phyloP scores from a whole-genome alignment of 306 rosid species.

The Citrullus mucosospermus region DNA sequence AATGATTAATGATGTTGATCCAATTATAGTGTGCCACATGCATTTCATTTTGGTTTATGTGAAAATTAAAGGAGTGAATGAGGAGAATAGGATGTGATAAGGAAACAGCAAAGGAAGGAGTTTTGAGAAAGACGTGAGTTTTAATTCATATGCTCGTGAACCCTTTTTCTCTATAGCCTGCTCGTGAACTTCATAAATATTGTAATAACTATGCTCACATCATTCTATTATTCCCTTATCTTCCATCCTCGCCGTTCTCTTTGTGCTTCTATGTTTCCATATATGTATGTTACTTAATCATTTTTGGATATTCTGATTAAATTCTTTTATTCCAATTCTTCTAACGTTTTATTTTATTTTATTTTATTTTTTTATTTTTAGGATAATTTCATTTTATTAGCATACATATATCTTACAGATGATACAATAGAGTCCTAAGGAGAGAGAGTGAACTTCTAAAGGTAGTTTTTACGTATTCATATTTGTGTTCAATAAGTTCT shows the following conservation, averaged over 20 bases:
- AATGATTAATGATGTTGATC: background rate
- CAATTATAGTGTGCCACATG: background rate
- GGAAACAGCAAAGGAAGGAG: background rate
- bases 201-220: background rate
- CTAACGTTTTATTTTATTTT: background rate
- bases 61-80: background rate
- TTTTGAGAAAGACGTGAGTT: background rate
- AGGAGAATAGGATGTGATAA: background rate
- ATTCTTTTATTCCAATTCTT: background rate
- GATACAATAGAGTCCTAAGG: no score
- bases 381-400: no score
- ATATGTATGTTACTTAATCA: background rate
- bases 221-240: background rate
- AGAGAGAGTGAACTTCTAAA: no score
- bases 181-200: slow-evolving; percentile 5
- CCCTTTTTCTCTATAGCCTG: background rate
- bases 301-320: background rate
- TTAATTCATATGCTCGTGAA: background rate
- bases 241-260: background rate
- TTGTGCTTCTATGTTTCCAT: background rate
- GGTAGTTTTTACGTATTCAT: no score
- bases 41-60: background rate
- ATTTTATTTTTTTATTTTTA: no score
- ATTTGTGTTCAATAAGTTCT: background rate
- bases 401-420: no score